These are phyloP conservation scores for Fusarium kyushuense DNA, from an alignment of 2,329 filamentous ascomycete species.

Conservation along the genomic window DNA sequence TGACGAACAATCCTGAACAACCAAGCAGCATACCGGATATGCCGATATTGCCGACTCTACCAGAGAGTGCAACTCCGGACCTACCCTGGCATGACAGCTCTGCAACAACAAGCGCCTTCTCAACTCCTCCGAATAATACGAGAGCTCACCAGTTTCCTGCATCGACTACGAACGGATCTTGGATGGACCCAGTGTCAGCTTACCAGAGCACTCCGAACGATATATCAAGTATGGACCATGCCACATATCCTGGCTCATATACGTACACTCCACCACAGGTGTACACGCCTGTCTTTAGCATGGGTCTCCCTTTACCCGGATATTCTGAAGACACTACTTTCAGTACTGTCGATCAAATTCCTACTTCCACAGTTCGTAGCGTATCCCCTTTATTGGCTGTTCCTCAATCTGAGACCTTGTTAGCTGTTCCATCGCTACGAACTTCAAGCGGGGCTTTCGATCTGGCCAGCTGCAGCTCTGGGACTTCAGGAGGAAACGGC, in stretches of 20 bases:
- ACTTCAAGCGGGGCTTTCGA: conserved; percentile 52
- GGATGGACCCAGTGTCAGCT: conserved; percentile 50
- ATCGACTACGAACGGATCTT: conserved; percentile 50
- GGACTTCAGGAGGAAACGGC: conserved; percentile 57
- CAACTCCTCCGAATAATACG: conserved; percentile 58
- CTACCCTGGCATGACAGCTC: conserved; percentile 55
- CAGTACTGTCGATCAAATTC: conserved; percentile 54
- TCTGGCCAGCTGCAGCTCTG: conserved; percentile 55
- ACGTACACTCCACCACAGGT: conserved; percentile 49
- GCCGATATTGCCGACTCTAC: conserved; percentile 42
- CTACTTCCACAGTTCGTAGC: conserved; percentile 61
- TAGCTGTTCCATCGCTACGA: conserved; percentile 58
- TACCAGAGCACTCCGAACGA: conserved; percentile 41
- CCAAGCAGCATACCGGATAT: conserved; percentile 44
- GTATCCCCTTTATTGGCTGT: conserved; percentile 61
- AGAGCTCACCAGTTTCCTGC: conserved; percentile 46
- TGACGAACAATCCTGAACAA: conserved; percentile 39
- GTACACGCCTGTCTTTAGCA: conserved; percentile 53
- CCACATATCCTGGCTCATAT: conserved; percentile 47
- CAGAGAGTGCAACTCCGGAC: conserved; percentile 36
- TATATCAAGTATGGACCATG: conserved; percentile 32
- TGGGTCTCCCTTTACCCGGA: conserved; percentile 50
- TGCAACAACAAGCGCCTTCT: conserved; percentile 61
- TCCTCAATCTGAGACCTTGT: conserved; percentile 63
- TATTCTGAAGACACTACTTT: conserved; percentile 55